Conservation (phyloP, 1,284 basidiomycete species). For the Papiliotrema flavescens region DNA sequence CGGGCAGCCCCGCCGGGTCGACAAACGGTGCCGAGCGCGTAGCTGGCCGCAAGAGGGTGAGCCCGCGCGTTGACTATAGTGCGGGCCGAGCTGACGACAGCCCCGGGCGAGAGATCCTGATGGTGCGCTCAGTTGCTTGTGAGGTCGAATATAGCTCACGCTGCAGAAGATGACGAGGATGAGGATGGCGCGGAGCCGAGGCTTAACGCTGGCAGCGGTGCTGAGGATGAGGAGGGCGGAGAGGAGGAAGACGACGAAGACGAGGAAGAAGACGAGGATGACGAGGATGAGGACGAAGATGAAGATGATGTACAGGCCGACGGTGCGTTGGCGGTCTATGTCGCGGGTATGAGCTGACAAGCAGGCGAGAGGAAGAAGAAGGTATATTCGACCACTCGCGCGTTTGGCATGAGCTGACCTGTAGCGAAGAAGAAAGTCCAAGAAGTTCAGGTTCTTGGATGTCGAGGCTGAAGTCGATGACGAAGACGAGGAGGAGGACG, state of each 20-base stretch:
- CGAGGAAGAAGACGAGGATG: constrained; percentile 57
- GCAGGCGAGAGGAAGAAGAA: constrained; percentile 43
- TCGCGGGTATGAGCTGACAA: background rate
- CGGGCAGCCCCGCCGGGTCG: background rate
- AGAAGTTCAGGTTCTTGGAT: constrained; percentile 82
- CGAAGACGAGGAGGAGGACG: constrained; percentile 93
- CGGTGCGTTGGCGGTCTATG: constrained; percentile 11
- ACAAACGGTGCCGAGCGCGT: constrained; percentile 7
- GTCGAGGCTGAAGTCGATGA: constrained; percentile 90
- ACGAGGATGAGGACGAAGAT: constrained; percentile 88
- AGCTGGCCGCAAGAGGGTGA: constrained; percentile 36
- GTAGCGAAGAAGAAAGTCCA: constrained; percentile 50
- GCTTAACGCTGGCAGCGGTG: constrained; percentile 41
- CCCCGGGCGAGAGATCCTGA: constrained; percentile 38
- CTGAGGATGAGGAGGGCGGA: constrained; percentile 58
- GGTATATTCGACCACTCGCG: background rate
- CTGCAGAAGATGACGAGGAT: constrained; percentile 7
- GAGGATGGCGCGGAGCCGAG: constrained; percentile 35
- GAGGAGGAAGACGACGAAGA: constrained; percentile 47
- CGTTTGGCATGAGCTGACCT: background rate
- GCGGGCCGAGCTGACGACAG: constrained; percentile 13
- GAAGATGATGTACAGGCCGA: constrained; percentile 30
- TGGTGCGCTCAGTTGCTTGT: constrained; percentile 22
- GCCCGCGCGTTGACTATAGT: constrained; percentile 1
- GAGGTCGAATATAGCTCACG: constrained; percentile 17